These are phyloP conservation scores for Vigna reflexopilosa DNA, from an alignment of 306 rosid species.

Conservation along the genomic window DNA sequence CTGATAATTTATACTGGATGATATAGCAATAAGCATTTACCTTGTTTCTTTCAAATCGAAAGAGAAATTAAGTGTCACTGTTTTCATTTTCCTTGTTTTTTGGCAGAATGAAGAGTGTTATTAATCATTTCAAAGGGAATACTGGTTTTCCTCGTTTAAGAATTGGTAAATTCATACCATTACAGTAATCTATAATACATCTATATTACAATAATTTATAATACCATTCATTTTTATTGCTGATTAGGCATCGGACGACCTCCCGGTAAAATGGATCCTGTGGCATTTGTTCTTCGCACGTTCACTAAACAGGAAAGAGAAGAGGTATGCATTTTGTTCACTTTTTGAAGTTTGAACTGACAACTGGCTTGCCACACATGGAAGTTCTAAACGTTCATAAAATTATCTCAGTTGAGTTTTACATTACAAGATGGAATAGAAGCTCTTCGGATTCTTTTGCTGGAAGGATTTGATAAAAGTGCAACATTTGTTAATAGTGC, in stretches of 20 bases:
- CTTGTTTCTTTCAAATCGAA: slow-evolving; percentile 37
- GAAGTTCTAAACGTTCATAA: slow-evolving; percentile 36
- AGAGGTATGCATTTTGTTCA: slow-evolving; percentile 59
- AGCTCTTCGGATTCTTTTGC: slow-evolving; percentile 80
- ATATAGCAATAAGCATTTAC: neutral
- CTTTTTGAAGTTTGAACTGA: neutral
- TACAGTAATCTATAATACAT: slow-evolving; percentile 22
- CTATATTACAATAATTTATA: slow-evolving; percentile 10
- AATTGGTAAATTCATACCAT: slow-evolving; percentile 60
- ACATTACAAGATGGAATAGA: slow-evolving; percentile 76
- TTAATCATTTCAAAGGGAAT: slow-evolving; percentile 85
- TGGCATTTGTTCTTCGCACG: slow-evolving; percentile 76
- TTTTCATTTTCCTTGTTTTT: slow-evolving; percentile 35
- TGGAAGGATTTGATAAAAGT: slow-evolving; percentile 81
- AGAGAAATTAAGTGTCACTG: slow-evolving; percentile 21
- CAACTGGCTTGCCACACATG: slow-evolving; percentile 19
- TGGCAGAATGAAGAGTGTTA: slow-evolving; percentile 87
- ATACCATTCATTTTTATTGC: slow-evolving; percentile 27
- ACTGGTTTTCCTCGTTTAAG: slow-evolving; percentile 80
- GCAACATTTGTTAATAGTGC: slow-evolving; percentile 60
- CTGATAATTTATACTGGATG: slow-evolving; percentile 23
- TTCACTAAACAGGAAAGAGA: slow-evolving; percentile 80
- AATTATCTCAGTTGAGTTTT: slow-evolving; percentile 69
- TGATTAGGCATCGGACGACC: slow-evolving; percentile 61
- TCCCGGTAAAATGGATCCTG: slow-evolving; percentile 72